A percentile compares a stretch with the other conserved stretches of the same genome.
Evolutionary conservation across 108 stramenopile genomes (phyloP).

Genomic region (Pelagomonas calceolata): DNA sequence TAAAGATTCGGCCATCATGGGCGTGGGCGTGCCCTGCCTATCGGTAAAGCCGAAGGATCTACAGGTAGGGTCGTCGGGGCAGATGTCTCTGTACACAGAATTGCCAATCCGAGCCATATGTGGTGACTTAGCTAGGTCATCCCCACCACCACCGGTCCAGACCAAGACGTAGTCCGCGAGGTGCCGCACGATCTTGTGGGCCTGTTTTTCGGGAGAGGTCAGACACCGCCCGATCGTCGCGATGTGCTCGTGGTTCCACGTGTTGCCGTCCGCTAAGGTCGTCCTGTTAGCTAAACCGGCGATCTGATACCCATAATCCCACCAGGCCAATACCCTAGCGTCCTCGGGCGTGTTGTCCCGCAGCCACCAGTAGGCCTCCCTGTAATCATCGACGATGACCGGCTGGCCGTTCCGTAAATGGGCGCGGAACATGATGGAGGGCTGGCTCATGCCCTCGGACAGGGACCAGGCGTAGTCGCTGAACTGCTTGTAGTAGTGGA

Average conservation of each 20-base stretch:
- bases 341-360: conserved; percentile 45
- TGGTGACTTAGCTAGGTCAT: conserved; percentile 51
- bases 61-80: conserved; percentile 32
- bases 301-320: conserved; percentile 31
- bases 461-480: conserved; percentile 56
- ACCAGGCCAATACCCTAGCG: conserved; percentile 34
- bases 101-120: conserved; percentile 46
- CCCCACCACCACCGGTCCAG: conserved; percentile 30
- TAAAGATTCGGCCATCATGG: conserved; percentile 75
- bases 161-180: conserved; percentile 46
- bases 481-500: conserved; percentile 19
- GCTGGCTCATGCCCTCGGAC: conserved; percentile 59
- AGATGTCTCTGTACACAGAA: conserved; percentile 40
- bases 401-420: conserved; percentile 25
- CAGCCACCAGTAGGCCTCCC: conserved; percentile 55
- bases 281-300: conserved; percentile 44
- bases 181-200: conserved; percentile 41
- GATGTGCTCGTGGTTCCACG: conserved; percentile 55
- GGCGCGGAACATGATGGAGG: conserved; percentile 81
- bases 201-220: conserved; percentile 37
- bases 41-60: conserved; percentile 57
- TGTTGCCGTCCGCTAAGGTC: conserved; percentile 49
- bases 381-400: conserved; percentile 44
- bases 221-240: conserved; percentile 46
- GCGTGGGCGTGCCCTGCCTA: conserved; percentile 70